These are phyloP conservation scores for Ogataea zsoltii DNA, from an alignment of 805 yeast genomes.

Conservation along the genomic window DNA sequence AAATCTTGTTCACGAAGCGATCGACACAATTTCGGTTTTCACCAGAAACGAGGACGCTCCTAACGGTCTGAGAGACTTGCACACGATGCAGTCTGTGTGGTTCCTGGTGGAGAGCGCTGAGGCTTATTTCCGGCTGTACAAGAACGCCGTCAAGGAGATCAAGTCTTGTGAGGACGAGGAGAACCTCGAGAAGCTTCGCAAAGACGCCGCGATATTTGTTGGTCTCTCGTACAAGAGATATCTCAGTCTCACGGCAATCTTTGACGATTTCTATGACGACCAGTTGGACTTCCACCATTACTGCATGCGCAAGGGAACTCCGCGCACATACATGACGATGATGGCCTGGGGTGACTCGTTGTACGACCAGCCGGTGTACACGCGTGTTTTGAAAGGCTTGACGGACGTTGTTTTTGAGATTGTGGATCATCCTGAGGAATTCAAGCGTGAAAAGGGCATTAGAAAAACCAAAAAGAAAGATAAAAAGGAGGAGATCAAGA, in stretches of 20 bases:
- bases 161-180: slow-evolving; percentile 36
- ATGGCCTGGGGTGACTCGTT: slow-evolving; percentile 80
- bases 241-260: slow-evolving; percentile 63
- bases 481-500: slow-evolving; percentile 58
- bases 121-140: slow-evolving; percentile 66
- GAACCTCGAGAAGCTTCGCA: slow-evolving; percentile 44
- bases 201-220: slow-evolving; percentile 31
- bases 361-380: slow-evolving; percentile 67
- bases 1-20: slow-evolving; percentile 70
- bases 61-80: slow-evolving; percentile 86
- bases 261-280: slow-evolving; percentile 71
- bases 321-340: slow-evolving; percentile 77
- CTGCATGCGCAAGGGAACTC: slow-evolving; percentile 87
- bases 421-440: slow-evolving; percentile 29
- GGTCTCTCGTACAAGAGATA: slow-evolving; percentile 85
- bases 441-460: slow-evolving; percentile 17
- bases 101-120: slow-evolving; percentile 83
- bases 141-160: slow-evolving; percentile 28
- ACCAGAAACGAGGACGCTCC: slow-evolving; percentile 79
- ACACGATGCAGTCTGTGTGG: slow-evolving; percentile 90
- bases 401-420: slow-evolving; percentile 52
- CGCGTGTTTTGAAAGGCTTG: slow-evolving; percentile 70
- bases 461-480: slow-evolving; percentile 46
- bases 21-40: slow-evolving; percentile 72
- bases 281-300: slow-evolving; percentile 95